phyloP scores from a whole-genome alignment of 129 eudicot species.

The Kitagawia praeruptora region DNA sequence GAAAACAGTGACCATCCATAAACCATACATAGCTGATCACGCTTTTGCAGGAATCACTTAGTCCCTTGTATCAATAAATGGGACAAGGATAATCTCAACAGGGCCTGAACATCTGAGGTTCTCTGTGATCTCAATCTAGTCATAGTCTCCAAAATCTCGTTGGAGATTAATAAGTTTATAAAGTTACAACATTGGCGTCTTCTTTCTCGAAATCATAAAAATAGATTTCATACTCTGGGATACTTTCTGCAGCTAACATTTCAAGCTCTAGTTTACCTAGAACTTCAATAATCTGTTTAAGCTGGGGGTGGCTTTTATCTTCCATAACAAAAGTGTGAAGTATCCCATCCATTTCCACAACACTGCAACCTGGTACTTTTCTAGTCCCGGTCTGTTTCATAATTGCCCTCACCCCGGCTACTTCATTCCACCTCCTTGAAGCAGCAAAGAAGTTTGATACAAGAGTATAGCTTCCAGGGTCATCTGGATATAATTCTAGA shows the following conservation, averaged over 20 bases:
- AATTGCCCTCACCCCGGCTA: slow-evolving; percentile 42
- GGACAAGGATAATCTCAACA: background rate
- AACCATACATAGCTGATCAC: background rate
- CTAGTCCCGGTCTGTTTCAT: slow-evolving; percentile 53
- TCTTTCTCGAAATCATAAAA: slow-evolving; percentile 30
- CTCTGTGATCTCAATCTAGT: background rate
- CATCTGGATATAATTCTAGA: slow-evolving; percentile 48
- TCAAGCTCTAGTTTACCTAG: slow-evolving; percentile 48
- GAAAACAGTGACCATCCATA: background rate
- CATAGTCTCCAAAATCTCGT: background rate
- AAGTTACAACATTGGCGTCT: background rate
- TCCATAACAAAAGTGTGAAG: slow-evolving; percentile 69
- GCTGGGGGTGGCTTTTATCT: slow-evolving; percentile 62
- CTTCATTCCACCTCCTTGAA: slow-evolving; percentile 62
- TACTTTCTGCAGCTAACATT: slow-evolving; percentile 38
- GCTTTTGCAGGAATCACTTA: background rate
- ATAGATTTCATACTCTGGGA: slow-evolving; percentile 29
- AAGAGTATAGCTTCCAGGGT: slow-evolving; percentile 48
- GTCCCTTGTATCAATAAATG: background rate
- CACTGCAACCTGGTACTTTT: slow-evolving; percentile 78
- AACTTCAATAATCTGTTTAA: slow-evolving; percentile 35
- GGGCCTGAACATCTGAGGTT: background rate
- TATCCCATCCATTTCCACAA: slow-evolving; percentile 62
- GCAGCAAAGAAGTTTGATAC: slow-evolving; percentile 66
- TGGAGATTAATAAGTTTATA: background rate